phyloP scores from a whole-genome alignment of 2,329 filamentous ascomycete genomes.

The Diaporthe sp. region DNA sequence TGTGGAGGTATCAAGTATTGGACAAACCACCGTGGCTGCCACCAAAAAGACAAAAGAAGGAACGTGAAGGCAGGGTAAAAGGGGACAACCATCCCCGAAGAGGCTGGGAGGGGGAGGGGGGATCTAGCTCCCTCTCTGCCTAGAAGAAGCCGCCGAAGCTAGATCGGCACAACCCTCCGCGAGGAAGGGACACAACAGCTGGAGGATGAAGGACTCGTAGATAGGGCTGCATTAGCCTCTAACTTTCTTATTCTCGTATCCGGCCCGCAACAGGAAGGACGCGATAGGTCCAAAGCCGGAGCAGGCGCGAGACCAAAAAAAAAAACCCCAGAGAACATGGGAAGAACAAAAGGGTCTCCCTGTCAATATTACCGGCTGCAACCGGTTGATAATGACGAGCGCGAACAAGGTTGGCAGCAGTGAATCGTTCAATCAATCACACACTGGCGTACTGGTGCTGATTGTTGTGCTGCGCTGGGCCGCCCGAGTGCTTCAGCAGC shows the following conservation, averaged over 20 bases:
- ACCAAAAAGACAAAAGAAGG: background rate
- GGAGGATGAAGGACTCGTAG: slow-evolving; percentile 18
- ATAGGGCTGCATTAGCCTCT: slow-evolving; percentile 32
- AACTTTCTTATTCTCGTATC: slow-evolving; percentile 17
- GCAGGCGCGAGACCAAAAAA: background rate
- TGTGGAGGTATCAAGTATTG: background rate
- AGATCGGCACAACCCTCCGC: background rate
- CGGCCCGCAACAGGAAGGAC: background rate
- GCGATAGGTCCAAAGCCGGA: background rate
- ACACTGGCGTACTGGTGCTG: slow-evolving; percentile 31
- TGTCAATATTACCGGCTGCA: background rate
- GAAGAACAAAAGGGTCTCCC: background rate
- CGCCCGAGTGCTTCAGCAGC: slow-evolving; percentile 46
- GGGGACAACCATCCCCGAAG: background rate
- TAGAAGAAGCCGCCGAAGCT: background rate
- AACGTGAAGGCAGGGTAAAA: background rate
- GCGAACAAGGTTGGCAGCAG: background rate
- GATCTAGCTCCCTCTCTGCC: slow-evolving; percentile 14
- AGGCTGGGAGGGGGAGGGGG: background rate
- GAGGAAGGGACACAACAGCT: background rate
- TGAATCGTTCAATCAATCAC: background rate
- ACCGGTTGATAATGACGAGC: slow-evolving; percentile 8
- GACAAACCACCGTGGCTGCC: background rate
- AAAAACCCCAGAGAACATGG: background rate
- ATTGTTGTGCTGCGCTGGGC: slow-evolving; percentile 8